Conservation (phyloP, 2,329 filamentous ascomycete species). For the Rutstroemia sp. region DNA sequence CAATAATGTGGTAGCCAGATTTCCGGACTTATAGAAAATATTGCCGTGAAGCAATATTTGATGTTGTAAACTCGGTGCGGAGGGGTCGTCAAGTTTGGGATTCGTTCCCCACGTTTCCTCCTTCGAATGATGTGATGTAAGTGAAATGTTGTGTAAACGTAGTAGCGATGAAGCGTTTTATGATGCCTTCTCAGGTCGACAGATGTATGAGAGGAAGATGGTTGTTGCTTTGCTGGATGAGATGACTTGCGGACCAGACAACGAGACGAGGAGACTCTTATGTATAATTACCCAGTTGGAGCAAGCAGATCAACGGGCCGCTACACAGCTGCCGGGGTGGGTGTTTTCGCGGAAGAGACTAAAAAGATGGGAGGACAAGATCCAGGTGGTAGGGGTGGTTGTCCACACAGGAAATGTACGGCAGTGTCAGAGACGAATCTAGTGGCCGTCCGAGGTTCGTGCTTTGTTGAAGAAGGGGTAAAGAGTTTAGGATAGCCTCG, state of each 20-base stretch:
- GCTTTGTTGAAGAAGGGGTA: constrained; percentile 4
- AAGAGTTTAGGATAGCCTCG: constrained; percentile 6
- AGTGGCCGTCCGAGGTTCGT: constrained; percentile 9
- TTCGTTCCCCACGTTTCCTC: no score
- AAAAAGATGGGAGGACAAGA: constrained; percentile 9
- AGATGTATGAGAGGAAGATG: not conserved
- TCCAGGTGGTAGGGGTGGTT: constrained; percentile 6
- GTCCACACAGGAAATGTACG: not conserved
- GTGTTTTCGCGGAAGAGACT: not conserved
- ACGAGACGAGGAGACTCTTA: constrained; percentile 1
- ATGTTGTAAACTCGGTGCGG: not conserved
- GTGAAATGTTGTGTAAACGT: no score
- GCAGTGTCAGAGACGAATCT: constrained; percentile 5
- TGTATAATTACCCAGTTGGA: not conserved
- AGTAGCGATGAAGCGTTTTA: no score
- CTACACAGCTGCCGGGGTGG: constrained; percentile 7
- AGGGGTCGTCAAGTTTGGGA: no score
- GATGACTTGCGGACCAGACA: not conserved
- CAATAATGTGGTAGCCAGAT: not conserved
- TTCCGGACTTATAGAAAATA: not conserved
- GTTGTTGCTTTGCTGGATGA: not conserved
- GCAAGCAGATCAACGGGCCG: constrained; percentile 9
- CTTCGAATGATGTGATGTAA: no score
- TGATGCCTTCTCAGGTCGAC: no score
- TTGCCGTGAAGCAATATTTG: not conserved